These are phyloP conservation scores for Coccinonectria pachysandricola DNA, from an alignment of 2,329 filamentous ascomycete species.

Conservation along the genomic window DNA sequence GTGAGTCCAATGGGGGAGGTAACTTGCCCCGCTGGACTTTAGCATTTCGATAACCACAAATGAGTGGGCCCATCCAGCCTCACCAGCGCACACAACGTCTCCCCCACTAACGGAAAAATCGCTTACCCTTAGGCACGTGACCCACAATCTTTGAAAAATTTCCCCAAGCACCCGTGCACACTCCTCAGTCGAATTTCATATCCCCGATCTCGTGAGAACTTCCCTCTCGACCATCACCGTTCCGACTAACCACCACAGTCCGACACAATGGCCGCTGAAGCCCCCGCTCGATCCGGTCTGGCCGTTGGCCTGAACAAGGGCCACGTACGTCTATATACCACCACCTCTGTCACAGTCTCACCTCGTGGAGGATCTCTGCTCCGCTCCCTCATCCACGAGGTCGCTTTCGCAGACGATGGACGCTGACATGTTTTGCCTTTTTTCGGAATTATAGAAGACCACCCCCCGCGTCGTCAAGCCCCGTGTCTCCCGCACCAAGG, in stretches of 20 bases:
- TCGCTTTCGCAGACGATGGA: conserved; percentile 48
- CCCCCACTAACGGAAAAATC: too few relatives aligned
- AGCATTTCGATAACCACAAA: too few relatives aligned
- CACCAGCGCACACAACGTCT: too few relatives aligned
- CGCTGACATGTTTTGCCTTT: conserved; percentile 39
- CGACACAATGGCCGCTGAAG: conserved; percentile 54
- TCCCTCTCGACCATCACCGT: conserved; percentile 18
- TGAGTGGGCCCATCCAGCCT: too few relatives aligned
- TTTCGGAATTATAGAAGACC: conserved; percentile 57
- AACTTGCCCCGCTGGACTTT: too few relatives aligned
- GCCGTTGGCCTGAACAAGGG: conserved; percentile 53
- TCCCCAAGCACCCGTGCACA: conserved; percentile 8
- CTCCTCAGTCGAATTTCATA: conserved; percentile 13
- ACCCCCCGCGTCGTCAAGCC: conserved; percentile 68
- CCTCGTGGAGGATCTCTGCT: conserved; percentile 66
- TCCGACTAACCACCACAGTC: conserved; percentile 24
- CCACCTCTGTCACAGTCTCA: conserved; percentile 48
- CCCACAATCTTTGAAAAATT: conserved; percentile 17
- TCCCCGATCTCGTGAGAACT: conserved; percentile 3
- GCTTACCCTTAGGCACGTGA: conserved; percentile 24
- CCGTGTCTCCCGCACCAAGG: conserved; percentile 79
- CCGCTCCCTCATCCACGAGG: conserved; percentile 17
- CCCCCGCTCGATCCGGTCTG: conserved; percentile 46
- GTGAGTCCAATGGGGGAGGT: too few relatives aligned
- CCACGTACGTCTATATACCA: conserved; percentile 43